Evolutionary conservation across 805 yeast genomes (phyloP).

Genomic region (Myxozyma mucilagina): DNA sequence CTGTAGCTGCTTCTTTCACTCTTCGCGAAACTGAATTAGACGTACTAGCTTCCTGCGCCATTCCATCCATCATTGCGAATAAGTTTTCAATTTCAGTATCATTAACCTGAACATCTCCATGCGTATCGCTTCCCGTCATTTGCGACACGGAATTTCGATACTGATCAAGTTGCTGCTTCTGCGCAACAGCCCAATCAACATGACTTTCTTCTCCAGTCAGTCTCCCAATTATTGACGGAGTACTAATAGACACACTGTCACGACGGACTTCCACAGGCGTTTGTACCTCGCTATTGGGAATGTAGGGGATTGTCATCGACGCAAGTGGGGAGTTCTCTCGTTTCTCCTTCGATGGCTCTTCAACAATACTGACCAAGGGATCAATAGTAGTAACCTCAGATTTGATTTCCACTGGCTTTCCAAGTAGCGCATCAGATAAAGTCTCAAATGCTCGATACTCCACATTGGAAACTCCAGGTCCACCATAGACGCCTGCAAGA

Average conservation of each 20-base stretch:
- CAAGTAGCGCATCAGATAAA: constrained; percentile 7
- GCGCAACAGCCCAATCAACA: constrained; percentile 26
- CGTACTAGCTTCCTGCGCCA: not conserved
- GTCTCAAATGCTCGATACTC: constrained; percentile 18
- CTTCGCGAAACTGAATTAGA: not conserved
- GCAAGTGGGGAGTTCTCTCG: not conserved
- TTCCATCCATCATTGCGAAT: constrained; percentile 29
- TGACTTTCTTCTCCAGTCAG: constrained; percentile 2
- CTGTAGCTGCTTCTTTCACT: not conserved
- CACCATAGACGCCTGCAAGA: constrained; percentile 29
- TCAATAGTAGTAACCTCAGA: not conserved
- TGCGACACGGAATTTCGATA: not conserved
- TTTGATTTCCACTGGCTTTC: not conserved
- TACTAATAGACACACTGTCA: not conserved
- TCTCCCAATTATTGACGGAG: not conserved
- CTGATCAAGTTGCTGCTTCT: constrained; percentile 21
- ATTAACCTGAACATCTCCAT: not conserved
- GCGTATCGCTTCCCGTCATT: not conserved
- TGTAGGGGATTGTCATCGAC: constrained; percentile 27
- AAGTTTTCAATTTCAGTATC: constrained; percentile 25
- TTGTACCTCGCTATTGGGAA: constrained; percentile 17
- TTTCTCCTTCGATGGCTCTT: not conserved
- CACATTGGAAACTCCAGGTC: constrained; percentile 13
- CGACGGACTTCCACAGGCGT: constrained; percentile 9
- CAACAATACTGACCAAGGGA: not conserved